Conservation (phyloP, 192 early-diverging fungal species). For the Obelidium mucronatum region DNA sequence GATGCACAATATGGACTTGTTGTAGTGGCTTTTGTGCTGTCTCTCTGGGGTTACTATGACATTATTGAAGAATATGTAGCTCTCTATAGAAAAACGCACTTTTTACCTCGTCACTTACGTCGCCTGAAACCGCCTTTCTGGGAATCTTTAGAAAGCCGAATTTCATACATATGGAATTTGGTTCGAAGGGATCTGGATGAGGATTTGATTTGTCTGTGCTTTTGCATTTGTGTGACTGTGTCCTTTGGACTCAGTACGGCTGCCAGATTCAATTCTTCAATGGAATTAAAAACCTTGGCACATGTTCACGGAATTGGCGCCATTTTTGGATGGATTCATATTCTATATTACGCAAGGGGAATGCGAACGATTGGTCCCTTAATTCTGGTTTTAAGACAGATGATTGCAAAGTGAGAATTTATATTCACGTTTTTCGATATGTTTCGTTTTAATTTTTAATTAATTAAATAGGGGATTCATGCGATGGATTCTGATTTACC, state of each 20-base stretch:
- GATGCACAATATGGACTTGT: slow-evolving; percentile 11
- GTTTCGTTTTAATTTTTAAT: not conserved
- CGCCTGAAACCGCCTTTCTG: not conserved
- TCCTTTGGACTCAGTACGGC: not conserved
- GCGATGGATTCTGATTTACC: slow-evolving; percentile 23
- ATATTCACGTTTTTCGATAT: not conserved
- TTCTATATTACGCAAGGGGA: slow-evolving; percentile 16
- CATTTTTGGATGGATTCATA: slow-evolving; percentile 11
- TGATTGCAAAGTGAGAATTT: slow-evolving; percentile 2
- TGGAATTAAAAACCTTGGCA: not conserved
- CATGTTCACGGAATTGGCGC: not conserved
- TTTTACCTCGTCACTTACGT: slow-evolving; percentile 15
- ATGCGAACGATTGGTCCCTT: slow-evolving; percentile 13
- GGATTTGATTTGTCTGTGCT: not conserved
- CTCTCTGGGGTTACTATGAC: not conserved
- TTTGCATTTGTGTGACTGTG: slow-evolving; percentile 6
- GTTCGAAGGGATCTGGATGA: slow-evolving; percentile 5
- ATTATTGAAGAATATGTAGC: not conserved
- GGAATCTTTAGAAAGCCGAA: not conserved
- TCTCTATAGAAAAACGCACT: not conserved
- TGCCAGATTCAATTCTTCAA: not conserved
- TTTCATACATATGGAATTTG: not conserved
- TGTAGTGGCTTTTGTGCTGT: not conserved
- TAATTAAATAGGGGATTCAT: slow-evolving; percentile 14
- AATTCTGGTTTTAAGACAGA: slow-evolving; percentile 2